phyloP scores from a whole-genome alignment of 2,329 filamentous ascomycete genomes.

The Dothistroma septosporum region DNA sequence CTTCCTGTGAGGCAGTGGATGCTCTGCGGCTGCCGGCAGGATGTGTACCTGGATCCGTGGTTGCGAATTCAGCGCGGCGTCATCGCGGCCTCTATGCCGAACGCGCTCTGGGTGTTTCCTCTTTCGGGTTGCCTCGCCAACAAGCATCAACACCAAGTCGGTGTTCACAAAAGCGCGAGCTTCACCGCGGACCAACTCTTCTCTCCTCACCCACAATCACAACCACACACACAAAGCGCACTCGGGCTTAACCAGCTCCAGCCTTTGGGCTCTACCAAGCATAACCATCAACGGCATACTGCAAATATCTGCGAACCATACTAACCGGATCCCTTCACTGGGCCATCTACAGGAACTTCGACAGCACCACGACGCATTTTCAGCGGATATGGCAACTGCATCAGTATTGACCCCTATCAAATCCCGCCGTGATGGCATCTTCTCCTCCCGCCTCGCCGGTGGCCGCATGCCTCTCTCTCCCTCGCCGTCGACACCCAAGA shows the following conservation, averaged over 20 bases:
- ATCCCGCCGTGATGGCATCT: slow-evolving; percentile 80
- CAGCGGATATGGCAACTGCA: slow-evolving; percentile 69
- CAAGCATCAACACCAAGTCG: neutral
- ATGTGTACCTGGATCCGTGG: neutral
- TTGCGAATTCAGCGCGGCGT: neutral
- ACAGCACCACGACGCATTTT: slow-evolving; percentile 23
- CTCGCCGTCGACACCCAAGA: slow-evolving; percentile 71
- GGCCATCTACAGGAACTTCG: slow-evolving; percentile 32
- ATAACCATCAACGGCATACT: slow-evolving; percentile 33
- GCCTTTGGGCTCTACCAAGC: slow-evolving; percentile 24
- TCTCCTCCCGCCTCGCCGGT: slow-evolving; percentile 87
- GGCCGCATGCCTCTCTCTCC: slow-evolving; percentile 92
- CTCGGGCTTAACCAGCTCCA: slow-evolving; percentile 19
- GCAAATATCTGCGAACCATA: slow-evolving; percentile 36
- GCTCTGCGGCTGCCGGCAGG: neutral
- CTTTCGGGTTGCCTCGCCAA: neutral
- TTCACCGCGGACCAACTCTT: slow-evolving; percentile 2
- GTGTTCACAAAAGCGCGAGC: neutral
- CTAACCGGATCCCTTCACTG: slow-evolving; percentile 39
- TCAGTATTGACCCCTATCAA: slow-evolving; percentile 87
- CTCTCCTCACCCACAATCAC: slow-evolving; percentile 28
- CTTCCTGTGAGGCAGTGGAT: neutral
- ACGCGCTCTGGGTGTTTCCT: neutral
- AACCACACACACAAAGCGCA: slow-evolving; percentile 18
- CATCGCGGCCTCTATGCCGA: neutral